Evolutionary conservation across 441 rosid genomes (phyloP).

Genomic region (Jatropha multifida): DNA sequence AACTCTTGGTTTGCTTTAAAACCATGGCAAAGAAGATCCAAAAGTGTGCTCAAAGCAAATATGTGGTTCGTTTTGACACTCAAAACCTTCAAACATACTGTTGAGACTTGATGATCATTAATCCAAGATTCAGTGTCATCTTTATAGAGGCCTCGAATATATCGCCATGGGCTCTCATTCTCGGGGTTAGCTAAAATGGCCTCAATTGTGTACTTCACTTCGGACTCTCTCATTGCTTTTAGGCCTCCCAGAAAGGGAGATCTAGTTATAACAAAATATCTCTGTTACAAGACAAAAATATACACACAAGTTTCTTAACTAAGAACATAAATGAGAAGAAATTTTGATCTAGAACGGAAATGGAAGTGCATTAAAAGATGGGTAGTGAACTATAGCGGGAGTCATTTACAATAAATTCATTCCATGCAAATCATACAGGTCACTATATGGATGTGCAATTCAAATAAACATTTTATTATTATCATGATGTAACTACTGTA

Average conservation of each 20-base stretch:
- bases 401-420: not conserved
- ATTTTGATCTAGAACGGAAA: not conserved
- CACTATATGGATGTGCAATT: not conserved
- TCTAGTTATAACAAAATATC: constrained; percentile 68
- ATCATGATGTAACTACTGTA: not conserved
- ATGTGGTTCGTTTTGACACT: constrained; percentile 43
- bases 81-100: constrained; percentile 61
- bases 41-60: constrained; percentile 68
- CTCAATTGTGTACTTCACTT: constrained; percentile 67
- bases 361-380: not conserved
- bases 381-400: not conserved
- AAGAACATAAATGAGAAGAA: constrained; percentile 4
- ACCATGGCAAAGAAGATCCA: constrained; percentile 80
- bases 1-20: constrained; percentile 62
- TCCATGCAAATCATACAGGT: not conserved
- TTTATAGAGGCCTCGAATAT: constrained; percentile 82
- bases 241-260: constrained; percentile 77
- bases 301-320: not conserved
- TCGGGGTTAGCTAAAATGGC: constrained; percentile 62
- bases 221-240: constrained; percentile 67
- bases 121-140: constrained; percentile 51
- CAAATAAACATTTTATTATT: not conserved
- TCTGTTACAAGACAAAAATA: constrained; percentile 42
- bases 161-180: constrained; percentile 94
- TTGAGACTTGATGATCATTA: constrained; percentile 55